Evolutionary conservation across 2,329 filamentous ascomycete genomes (phyloP).

Genomic region (Colletotrichum sp.): DNA sequence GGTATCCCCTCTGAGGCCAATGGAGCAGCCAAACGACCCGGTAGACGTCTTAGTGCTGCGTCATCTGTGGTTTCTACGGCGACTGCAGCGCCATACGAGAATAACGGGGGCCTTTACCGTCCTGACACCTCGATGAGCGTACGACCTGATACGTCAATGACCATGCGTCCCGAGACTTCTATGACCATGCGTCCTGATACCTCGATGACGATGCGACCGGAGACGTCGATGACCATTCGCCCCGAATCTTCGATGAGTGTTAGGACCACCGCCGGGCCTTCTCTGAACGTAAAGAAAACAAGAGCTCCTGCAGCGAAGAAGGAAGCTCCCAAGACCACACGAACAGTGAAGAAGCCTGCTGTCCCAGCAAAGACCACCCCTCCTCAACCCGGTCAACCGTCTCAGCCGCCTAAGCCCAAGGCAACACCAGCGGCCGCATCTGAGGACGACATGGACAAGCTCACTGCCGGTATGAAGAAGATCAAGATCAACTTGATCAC

Average conservation of each 20-base stretch:
- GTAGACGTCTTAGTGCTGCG: conserved; percentile 56
- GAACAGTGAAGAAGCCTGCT: conserved; percentile 40
- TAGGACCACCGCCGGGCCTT: conserved; percentile 38
- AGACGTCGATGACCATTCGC: conserved; percentile 35
- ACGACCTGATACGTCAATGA: conserved; percentile 42
- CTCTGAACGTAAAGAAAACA: conserved; percentile 63
- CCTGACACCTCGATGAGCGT: conserved; percentile 39
- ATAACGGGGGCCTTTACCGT: conserved; percentile 22
- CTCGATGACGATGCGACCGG: conserved; percentile 44
- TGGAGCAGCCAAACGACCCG: conserved; percentile 35
- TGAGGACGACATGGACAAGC: conserved; percentile 54
- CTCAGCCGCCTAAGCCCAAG: not conserved
- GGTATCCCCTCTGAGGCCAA: conserved; percentile 29
- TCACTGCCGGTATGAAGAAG: conserved; percentile 65
- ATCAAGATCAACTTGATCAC: conserved; percentile 68
- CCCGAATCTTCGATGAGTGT: conserved; percentile 48
- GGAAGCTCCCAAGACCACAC: conserved; percentile 40
- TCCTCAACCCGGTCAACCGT: not conserved
- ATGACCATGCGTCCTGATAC: conserved; percentile 46
- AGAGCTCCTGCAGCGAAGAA: conserved; percentile 54
- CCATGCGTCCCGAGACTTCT: conserved; percentile 39
- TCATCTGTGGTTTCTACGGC: conserved; percentile 36
- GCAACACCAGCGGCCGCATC: conserved; percentile 10
- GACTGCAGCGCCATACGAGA: not conserved
- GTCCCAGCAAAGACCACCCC: conserved; percentile 13